A percentile compares a stretch with the other conserved stretches of the same genome.
phyloP scores from a whole-genome alignment of 2,329 filamentous ascomycete species.

The Hypomyces perniciosus region DNA sequence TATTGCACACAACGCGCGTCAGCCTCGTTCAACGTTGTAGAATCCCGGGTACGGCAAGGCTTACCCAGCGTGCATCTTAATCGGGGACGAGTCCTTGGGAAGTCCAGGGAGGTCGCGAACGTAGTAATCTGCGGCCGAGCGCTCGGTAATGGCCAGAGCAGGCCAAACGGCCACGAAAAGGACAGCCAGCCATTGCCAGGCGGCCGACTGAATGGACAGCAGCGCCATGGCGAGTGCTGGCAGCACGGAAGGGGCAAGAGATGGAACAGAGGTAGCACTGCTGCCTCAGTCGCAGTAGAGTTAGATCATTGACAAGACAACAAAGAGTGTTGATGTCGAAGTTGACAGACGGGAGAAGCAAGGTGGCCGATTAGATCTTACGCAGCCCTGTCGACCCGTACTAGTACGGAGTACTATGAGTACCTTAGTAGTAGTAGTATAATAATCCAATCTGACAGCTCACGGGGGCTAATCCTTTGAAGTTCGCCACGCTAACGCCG shows the following conservation, averaged over 20 bases:
- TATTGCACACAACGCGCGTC: constrained; percentile 16
- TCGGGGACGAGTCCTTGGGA: constrained; percentile 61
- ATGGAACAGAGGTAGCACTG: constrained; percentile 6
- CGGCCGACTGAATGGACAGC: constrained; percentile 3
- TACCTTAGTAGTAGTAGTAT: too few species aligned
- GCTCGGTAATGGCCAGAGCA: constrained; percentile 25
- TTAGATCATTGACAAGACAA: constrained; percentile 8
- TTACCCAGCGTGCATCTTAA: constrained; percentile 99
- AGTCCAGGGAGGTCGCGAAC: constrained; percentile 79
- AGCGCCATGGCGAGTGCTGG: constrained; percentile 11
- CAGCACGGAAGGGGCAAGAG: not conserved
- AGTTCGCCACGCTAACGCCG: too few species aligned
- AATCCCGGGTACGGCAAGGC: constrained; percentile 25
- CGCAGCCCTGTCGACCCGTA: too few species aligned
- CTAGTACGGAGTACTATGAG: not conserved
- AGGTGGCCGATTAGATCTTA: constrained; percentile 12
- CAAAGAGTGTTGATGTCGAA: not conserved
- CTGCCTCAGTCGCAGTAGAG: constrained; percentile 2
- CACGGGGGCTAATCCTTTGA: too few species aligned
- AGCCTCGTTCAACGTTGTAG: constrained; percentile 12
- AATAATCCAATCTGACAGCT: too few species aligned
- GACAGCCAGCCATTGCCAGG: constrained; percentile 25
- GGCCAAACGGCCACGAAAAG: constrained; percentile 39
- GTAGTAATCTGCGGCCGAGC: constrained; percentile 70
- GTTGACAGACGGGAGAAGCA: constrained; percentile 4